Evolutionary conservation across 768 basidiomycete genomes (phyloP), one percentile per base, ranked within the genome.

Genomic region (Lyophyllum atratum): DNA sequence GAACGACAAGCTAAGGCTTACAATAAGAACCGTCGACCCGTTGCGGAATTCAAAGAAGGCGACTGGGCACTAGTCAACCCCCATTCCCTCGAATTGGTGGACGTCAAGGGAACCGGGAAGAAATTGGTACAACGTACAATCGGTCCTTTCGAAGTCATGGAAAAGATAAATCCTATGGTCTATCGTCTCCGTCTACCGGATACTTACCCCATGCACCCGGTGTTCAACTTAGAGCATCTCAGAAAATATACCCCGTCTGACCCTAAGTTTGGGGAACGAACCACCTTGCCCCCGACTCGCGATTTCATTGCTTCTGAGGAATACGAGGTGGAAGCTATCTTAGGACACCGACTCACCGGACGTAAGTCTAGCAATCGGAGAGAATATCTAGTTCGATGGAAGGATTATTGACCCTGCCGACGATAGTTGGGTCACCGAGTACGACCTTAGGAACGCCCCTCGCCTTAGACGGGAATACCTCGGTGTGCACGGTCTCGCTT

Each of bases 21-120:
- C 44, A 45, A 45, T 14, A 37, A 37, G 14, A 37, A 74, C 0
- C 70, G 78, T 56, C 70, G 75, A 3, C 72, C 74, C 28, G 68
- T 39, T 6, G 42, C 22, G 12, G 25, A 25, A 17, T 19, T 54
- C 7, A 44, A 54, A 24, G 3, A 8, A 2, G 34, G 34, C 14
- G 29, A 37, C 14, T 37, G 34, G 34, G 34, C 34, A 8, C 14
- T 37, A 15, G 34, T 37, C 9, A 37, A 37, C 15, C 34, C 34
- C 9, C 34, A 37, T 15, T 37, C 34, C 14, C 14, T 37, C 4
- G 34, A 37, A 15, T 14, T 37, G 4, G 34, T 43, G n/a, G n/a
- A n/a, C n/a, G n/a, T n/a, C n/a, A n/a, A n/a, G n/a, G n/a, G n/a
- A n/a, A n/a, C n/a, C n/a, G n/a, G n/a, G n/a, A n/a, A n/a, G n/a